A percentile compares a stretch with the other conserved stretches of the same genome.
Evolutionary conservation across 2,329 filamentous ascomycete species (phyloP).

Genomic region (Xylaria digitata): DNA sequence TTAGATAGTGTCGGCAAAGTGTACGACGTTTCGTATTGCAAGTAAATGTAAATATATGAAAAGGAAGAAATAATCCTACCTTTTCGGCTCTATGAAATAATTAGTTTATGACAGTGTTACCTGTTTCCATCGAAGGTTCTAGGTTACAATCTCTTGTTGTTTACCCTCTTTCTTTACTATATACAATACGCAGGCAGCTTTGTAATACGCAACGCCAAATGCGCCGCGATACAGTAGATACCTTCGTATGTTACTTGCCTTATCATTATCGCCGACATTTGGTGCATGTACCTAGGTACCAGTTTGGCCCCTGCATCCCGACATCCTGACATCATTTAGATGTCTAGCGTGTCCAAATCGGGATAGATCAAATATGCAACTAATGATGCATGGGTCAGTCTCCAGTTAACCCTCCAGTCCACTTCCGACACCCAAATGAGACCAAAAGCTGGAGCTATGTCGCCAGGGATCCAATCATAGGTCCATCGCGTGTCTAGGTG

Average conservation of each 20-base stretch:
- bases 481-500: constrained; percentile 52
- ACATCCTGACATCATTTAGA: constrained; percentile 27
- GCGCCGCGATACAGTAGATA: neutral
- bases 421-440: constrained; percentile 15
- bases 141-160: constrained; percentile 35
- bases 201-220: constrained; percentile 53
- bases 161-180: too few relatives aligned
- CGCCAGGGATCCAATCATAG: constrained; percentile 52
- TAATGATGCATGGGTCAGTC: constrained; percentile 23
- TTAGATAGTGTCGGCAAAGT: neutral
- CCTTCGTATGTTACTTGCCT: neutral
- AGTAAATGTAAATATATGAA: neutral
- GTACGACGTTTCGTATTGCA: neutral
- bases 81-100: constrained; percentile 11
- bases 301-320: neutral
- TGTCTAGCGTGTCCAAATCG: neutral
- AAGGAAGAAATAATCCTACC: neutral
- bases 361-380: constrained; percentile 27
- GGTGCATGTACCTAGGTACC: neutral
- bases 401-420: too few relatives aligned
- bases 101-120: neutral
- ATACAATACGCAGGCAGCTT: constrained; percentile 49
- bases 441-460: constrained; percentile 31
- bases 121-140: constrained; percentile 41
- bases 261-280: constrained; percentile 37